Evolutionary conservation across 768 basidiomycete genomes (phyloP).

Genomic region (Tremella yokohamensis): DNA sequence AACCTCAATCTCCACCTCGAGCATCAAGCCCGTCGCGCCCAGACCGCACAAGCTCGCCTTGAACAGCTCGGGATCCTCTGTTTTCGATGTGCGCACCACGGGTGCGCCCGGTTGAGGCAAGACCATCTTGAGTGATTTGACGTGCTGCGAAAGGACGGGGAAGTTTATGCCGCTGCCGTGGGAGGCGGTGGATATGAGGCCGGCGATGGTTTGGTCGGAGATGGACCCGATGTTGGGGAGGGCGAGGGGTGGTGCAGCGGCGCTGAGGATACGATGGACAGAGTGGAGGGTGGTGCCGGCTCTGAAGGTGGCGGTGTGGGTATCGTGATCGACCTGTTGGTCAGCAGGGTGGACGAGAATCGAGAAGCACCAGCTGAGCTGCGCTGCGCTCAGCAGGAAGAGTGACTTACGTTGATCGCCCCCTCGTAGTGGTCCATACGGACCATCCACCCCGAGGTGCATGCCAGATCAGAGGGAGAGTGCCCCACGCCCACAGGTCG

Average conservation of each 20-base stretch:
- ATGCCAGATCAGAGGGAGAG: conserved; percentile 88
- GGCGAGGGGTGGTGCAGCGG: conserved; percentile 62
- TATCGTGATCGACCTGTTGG: conserved; percentile 34
- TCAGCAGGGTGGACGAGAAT: neutral
- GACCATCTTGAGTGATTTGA: conserved; percentile 69
- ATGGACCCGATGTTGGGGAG: conserved; percentile 93
- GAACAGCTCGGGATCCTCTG: conserved; percentile 71
- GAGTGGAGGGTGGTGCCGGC: conserved; percentile 60
- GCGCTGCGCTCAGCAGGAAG: conserved; percentile 64
- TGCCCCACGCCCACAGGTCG: conserved; percentile 87
- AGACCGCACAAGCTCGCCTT: conserved; percentile 84
- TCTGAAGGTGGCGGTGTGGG: conserved; percentile 33
- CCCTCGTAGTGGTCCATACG: conserved; percentile 69
- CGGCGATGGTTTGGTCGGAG: conserved; percentile 90
- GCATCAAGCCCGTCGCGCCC: conserved; percentile 82
- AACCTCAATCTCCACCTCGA: conserved; percentile 71
- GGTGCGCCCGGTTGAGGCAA: conserved; percentile 65
- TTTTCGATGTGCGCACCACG: conserved; percentile 61
- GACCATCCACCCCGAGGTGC: conserved; percentile 81
- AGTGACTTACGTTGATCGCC: conserved; percentile 57
- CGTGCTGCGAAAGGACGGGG: conserved; percentile 70
- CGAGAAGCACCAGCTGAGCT: neutral
- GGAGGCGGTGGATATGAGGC: conserved; percentile 87
- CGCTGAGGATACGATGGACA: conserved; percentile 66
- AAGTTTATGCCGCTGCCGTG: conserved; percentile 83